Base-by-base conservation (phyloP, 148 eudicot genomes). In the Amaranthus cruentus region DNA sequence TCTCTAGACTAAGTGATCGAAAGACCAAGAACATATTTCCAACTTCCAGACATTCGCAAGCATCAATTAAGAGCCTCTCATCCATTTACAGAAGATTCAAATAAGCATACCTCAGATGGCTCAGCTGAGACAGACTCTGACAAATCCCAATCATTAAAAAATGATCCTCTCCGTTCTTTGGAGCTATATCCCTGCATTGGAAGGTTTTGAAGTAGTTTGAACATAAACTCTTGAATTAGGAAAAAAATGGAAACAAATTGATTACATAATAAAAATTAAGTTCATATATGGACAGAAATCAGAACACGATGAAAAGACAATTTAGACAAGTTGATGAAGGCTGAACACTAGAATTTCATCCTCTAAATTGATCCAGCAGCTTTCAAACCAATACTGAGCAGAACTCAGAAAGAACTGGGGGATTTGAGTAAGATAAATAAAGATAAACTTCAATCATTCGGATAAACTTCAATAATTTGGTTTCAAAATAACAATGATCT, bases 61-160 rank as follows among this genome's bases (percentile, higher is more conserved):
- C 10, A 47, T 15, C 55, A 8, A 62, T 9, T 13, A 11, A 15
- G 50, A 62, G n/a, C 8, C 42, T 62, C 62, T 38, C 44, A 69
- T 9, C 47, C 55, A 53, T 57, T 7, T 46, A 28, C 58, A 68
- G 11, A 74, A 54, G 21, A 38, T 61, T 65, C 58, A 7, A 49
- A 58, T 3, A n/a, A 71, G 57, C 71, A 60, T 85, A 90, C 99
- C 85, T 87, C 96, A 47, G 97, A 84, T 61, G 74, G 81, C 60
- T 87, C 93, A 70, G 90, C 81, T 76, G 91, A 85, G 52, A 84
- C 91, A 57, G 99, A 85, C 76, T 96, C 99, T 68, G 97, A 85
- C 43, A 92, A 85, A 79, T 96, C 99, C 99, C 99, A 96, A 73
- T 92, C 97, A 75, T 96, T 89, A 72, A 96, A 86, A 55, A 86